phyloP scores from a whole-genome alignment of 306 rosid genomes.

The Gastrolobium bilobum region DNA sequence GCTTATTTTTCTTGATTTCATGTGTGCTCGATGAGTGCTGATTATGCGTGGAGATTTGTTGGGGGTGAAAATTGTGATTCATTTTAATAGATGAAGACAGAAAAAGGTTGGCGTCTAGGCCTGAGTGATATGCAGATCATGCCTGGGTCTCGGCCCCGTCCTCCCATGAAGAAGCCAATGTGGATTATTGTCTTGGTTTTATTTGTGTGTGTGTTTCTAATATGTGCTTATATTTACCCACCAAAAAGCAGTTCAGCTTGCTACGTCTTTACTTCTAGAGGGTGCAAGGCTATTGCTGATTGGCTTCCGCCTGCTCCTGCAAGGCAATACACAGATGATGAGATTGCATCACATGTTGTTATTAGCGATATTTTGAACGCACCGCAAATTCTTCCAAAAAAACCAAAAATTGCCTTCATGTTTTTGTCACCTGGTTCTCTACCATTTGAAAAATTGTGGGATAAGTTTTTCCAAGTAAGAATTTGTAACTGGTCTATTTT shows the following conservation, averaged over 20 bases:
- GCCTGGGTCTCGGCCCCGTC: conserved; percentile 83
- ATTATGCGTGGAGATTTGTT: conserved; percentile 40
- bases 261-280: conserved; percentile 70
- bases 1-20: conserved; percentile 21
- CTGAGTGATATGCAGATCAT: conserved; percentile 77
- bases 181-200: conserved; percentile 86
- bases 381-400: conserved; percentile 55
- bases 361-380: conserved; percentile 78
- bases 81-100: conserved; percentile 70
- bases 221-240: conserved; percentile 83
- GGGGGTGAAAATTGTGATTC: conserved; percentile 54
- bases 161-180: conserved; percentile 77
- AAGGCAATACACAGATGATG: conserved; percentile 78
- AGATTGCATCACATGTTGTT: conserved; percentile 80
- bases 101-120: conserved; percentile 65
- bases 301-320: conserved; percentile 90
- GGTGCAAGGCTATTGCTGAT: conserved; percentile 65
- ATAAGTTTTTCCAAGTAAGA: conserved; percentile 88
- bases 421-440: conserved; percentile 87
- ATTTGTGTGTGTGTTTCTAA: conserved; percentile 72
- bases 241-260: conserved; percentile 73
- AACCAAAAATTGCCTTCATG: conserved; percentile 90
- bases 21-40: conserved; percentile 32
- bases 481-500: conserved; percentile 39
- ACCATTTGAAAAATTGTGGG: conserved; percentile 97